Percentiles rank a stretch among this genome's conserved stretches.
Conservation (phyloP, 371 early-diverging fungal species). For the Apophysomyces ossiformis region DNA sequence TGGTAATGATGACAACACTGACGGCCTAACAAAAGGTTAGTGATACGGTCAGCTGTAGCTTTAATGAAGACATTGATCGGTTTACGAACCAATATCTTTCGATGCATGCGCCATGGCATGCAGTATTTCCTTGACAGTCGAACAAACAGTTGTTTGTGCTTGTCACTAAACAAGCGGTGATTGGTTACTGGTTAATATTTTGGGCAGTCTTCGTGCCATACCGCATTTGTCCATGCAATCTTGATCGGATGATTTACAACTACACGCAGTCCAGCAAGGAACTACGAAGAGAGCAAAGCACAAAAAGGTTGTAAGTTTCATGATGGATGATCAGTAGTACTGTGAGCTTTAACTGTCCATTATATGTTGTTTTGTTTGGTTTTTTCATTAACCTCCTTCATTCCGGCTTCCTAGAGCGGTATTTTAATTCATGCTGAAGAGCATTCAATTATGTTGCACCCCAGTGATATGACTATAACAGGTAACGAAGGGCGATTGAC, state of each 20-base stretch:
- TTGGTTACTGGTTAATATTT: not conserved
- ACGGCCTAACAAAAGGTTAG: slow-evolving; percentile 16
- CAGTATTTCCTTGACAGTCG: slow-evolving; percentile 21
- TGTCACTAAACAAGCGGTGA: slow-evolving; percentile 16
- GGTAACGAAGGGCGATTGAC: not conserved
- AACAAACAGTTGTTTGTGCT: slow-evolving; percentile 27
- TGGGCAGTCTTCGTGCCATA: slow-evolving; percentile 16
- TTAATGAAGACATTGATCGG: not conserved
- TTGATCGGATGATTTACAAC: slow-evolving; percentile 27
- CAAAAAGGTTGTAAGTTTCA: slow-evolving; percentile 22
- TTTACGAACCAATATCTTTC: slow-evolving; percentile 19
- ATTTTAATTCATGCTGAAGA: not conserved
- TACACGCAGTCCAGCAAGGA: slow-evolving; percentile 26
- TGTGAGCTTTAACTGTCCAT: not conserved
- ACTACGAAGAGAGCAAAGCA: slow-evolving; percentile 23
- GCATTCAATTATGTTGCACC: not conserved
- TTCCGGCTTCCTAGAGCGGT: slow-evolving; percentile 11
- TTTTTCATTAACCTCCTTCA: slow-evolving; percentile 1
- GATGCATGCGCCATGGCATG: slow-evolving; percentile 26
- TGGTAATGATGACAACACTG: not conserved
- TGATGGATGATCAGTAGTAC: slow-evolving; percentile 3
- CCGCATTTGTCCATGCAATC: slow-evolving; percentile 30
- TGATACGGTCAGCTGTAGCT: not conserved
- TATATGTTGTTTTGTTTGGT: not conserved
- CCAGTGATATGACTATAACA: slow-evolving; percentile 7